Evolutionary conservation across 129 eudicot species (phyloP).

Genomic region (Gnaphalium uliginosum): DNA sequence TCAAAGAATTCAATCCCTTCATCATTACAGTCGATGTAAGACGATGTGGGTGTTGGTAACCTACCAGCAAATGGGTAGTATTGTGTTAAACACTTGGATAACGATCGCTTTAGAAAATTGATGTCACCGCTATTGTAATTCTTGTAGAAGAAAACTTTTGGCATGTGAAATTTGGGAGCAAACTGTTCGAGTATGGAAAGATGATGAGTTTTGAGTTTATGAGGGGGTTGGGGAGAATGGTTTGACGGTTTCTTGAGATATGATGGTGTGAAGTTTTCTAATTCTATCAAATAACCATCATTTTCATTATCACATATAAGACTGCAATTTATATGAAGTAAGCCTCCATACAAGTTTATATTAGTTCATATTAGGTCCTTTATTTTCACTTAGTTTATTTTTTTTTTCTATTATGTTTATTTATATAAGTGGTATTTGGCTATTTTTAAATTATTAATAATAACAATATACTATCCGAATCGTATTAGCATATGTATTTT

Average conservation of each 20-base stretch:
- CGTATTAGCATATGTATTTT: no score
- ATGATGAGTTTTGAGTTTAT: constrained; percentile 17
- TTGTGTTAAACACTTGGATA: constrained; percentile 21
- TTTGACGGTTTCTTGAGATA: constrained; percentile 26
- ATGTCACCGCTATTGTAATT: not conserved
- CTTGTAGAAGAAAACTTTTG: constrained; percentile 15
- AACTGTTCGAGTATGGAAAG: constrained; percentile 4
- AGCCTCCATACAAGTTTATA: no score
- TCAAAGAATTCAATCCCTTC: constrained; percentile 19
- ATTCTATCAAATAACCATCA: not conserved
- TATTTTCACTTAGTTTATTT: no score
- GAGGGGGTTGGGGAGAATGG: constrained; percentile 25
- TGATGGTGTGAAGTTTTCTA: constrained; percentile 10
- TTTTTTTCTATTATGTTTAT: no score
- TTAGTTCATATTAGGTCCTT: no score
- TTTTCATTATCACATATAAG: not conserved
- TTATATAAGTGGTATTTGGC: no score
- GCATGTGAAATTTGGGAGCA: constrained; percentile 11
- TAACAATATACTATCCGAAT: no score
- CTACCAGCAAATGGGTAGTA: constrained; percentile 35
- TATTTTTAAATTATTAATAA: no score
- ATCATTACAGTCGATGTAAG: constrained; percentile 16
- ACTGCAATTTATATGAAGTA: not conserved
- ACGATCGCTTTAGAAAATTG: not conserved
- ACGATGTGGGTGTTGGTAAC: not conserved